Evolutionary conservation across 371 early-diverging fungal genomes (phyloP).

Genomic region (Rhizopus arrhizus): DNA sequence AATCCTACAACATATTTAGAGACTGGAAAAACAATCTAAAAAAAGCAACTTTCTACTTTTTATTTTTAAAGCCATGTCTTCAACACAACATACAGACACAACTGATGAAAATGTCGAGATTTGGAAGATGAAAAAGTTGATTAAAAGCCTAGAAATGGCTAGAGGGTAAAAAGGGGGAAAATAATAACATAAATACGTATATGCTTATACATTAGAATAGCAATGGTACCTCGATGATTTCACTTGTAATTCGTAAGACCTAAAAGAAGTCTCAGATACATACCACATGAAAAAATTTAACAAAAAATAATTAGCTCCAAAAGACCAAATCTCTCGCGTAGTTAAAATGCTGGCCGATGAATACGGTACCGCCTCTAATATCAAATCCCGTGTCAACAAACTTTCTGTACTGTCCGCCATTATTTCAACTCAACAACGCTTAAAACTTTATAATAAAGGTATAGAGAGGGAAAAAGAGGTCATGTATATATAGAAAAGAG

Average conservation of each 20-base stretch:
- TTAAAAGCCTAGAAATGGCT: conserved; percentile 94
- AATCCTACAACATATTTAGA: no score
- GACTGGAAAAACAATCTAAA: no score
- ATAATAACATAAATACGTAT: no score
- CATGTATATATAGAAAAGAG: not conserved
- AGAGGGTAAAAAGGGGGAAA: conserved; percentile 72
- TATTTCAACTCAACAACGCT: conserved; percentile 97
- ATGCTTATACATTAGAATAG: conserved; percentile 41
- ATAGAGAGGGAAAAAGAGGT: conserved; percentile 3
- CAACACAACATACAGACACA: conserved; percentile 23
- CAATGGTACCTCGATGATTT: conserved; percentile 99
- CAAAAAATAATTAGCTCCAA: conserved; percentile 61
- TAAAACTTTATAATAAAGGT: conserved; percentile 93
- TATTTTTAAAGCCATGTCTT: conserved; percentile 11
- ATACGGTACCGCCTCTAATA: conserved; percentile 99
- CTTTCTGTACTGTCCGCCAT: conserved; percentile 98
- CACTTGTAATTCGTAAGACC: conserved; percentile 88
- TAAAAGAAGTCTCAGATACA: not conserved
- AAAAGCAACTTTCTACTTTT: not conserved
- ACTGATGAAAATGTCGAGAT: conserved; percentile 86
- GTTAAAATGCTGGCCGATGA: conserved; percentile 98
- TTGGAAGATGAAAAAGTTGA: conserved; percentile 97
- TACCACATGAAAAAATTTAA: not conserved
- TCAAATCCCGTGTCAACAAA: conserved; percentile 99
- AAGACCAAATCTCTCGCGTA: conserved; percentile 93